phyloP scores from a whole-genome alignment of 2,329 filamentous ascomycete species.

The Paecilomyces variotii region DNA sequence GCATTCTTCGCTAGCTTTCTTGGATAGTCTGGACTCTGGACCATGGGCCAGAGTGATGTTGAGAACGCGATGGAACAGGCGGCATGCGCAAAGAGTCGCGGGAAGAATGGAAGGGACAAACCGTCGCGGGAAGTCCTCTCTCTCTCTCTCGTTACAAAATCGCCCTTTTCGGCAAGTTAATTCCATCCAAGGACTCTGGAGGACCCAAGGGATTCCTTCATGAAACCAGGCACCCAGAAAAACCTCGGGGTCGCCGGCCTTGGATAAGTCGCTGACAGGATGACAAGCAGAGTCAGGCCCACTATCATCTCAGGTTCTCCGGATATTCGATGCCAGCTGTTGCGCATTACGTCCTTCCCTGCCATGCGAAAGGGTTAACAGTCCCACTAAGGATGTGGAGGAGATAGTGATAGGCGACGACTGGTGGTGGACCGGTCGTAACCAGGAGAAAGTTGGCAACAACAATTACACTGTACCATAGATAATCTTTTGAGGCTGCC shows the following conservation, averaged over 20 bases:
- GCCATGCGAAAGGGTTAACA: neutral
- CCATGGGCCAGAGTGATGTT: neutral
- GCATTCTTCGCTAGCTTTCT: neutral
- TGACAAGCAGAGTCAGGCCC: neutral
- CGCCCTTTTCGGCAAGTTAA: neutral
- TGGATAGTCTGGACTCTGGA: neutral
- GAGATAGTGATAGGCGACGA: neutral
- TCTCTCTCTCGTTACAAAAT: neutral
- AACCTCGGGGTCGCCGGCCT: neutral
- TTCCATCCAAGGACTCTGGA: neutral
- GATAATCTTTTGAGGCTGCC: neutral
- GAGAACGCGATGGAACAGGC: neutral
- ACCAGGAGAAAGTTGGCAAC: neutral
- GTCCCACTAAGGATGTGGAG: neutral
- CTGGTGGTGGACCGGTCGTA: neutral
- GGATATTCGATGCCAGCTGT: neutral
- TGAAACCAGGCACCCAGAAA: neutral
- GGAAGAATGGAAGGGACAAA: neutral
- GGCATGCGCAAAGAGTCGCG: neutral
- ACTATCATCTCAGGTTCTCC: neutral
- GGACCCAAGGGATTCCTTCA: neutral
- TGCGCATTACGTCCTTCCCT: neutral
- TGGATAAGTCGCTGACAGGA: neutral
- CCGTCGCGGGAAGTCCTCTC: neutral
- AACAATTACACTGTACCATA: neutral